Evolutionary conservation across 805 yeast genomes (phyloP).

Genomic region (Zygotorulaspora chibaensis): DNA sequence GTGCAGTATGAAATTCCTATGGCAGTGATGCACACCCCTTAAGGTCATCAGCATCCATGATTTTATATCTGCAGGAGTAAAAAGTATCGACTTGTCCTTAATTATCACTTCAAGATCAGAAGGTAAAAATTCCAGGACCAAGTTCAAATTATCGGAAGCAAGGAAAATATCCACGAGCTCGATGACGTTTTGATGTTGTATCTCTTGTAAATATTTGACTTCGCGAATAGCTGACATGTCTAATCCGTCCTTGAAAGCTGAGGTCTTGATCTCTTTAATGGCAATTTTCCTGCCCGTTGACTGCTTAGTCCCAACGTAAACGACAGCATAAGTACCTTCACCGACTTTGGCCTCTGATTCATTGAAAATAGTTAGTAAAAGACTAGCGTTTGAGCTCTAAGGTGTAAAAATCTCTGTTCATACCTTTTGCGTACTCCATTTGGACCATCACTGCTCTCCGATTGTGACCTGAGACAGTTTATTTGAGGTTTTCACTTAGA

Average conservation of each 20-base stretch:
- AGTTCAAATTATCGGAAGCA: constrained; percentile 57
- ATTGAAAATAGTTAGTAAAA: constrained; percentile 10
- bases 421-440: constrained; percentile 25
- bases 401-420: constrained; percentile 1
- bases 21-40: constrained; percentile 94
- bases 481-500: too few relatives aligned
- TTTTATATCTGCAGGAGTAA: constrained; percentile 82
- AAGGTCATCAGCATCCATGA: constrained; percentile 93
- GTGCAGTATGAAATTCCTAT: constrained; percentile 83
- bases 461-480: too few relatives aligned
- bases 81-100: constrained; percentile 69
- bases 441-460: background rate
- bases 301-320: constrained; percentile 68
- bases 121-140: constrained; percentile 91
- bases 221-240: constrained; percentile 98
- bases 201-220: constrained; percentile 80
- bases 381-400: too few relatives aligned
- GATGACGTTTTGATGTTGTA: constrained; percentile 74
- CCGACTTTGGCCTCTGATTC: constrained; percentile 77
- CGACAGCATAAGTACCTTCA: constrained; percentile 99
- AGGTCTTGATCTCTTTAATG: constrained; percentile 91
- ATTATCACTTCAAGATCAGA: constrained; percentile 87
- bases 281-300: constrained; percentile 59
- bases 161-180: constrained; percentile 86
- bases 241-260: constrained; percentile 89